Evolutionary conservation across 495 filamentous ascomycete genomes (phyloP), one percentile per base, ranked within the genome.

Genomic region (Articulospora tetracladia): DNA sequence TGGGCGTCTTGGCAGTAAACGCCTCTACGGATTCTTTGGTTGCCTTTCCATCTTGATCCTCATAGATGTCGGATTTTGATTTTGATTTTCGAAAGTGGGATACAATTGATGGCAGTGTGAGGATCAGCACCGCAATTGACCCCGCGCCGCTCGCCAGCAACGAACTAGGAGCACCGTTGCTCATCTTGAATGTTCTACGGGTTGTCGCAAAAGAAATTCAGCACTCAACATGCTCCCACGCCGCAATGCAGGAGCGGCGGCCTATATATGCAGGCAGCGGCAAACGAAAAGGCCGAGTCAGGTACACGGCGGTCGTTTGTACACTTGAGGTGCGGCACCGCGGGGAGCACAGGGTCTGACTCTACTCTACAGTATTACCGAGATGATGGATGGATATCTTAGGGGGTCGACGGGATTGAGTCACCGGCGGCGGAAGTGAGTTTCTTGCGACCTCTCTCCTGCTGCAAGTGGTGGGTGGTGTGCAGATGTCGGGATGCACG

Each of bases 31-130:
- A 79, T 61, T 85, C 78, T 47, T 76, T 72, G 0, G 80, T 85
- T 28, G 85, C 83, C 61, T 73, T 70, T 55, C 86, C 86, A 70
- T 89, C 86, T 62, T 77, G 73, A 68, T 89, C 86, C 67, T 84
- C 74, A 60, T 88, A 89, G n/a, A 58, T 15, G n/a, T 26, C 20
- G 25, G 58, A 44, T 62, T 61, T 60, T n/a, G 36, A 17, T 25
- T 64, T 66, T 6, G 55, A 22, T 0, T 46, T 48, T 24, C 63
- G 60, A 57, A 67, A 53, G 60, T 66, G 51, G 46, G 56, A 63
- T 27, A 56, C 36, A 12, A 62, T 12, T 46, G 67, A 39, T 3
- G 61, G 67, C 1, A 62, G 17, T 2, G 64, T 62, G 26, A 62
- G 53, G 7, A 65, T 52, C 6, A 55, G 24, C n/a, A 62, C 41